phyloP scores from a whole-genome alignment of 2,329 filamentous ascomycete species.

The Phaeosphaeria sp. region DNA sequence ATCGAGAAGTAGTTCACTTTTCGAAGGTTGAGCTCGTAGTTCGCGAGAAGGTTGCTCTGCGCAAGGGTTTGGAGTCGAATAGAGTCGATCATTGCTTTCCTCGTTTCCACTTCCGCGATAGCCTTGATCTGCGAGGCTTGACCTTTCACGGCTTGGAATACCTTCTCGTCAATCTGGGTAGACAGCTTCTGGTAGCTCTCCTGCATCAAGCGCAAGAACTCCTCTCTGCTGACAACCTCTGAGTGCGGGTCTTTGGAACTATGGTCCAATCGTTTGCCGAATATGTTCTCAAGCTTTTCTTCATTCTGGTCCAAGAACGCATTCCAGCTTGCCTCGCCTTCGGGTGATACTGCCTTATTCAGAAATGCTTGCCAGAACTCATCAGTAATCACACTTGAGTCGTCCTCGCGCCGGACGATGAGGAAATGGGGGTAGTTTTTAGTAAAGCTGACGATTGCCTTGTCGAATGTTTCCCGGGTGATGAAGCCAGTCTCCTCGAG shows the following conservation, averaged over 20 bases:
- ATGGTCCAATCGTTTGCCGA: too few relatives aligned
- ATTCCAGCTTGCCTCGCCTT: constrained; percentile 55
- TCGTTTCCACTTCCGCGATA: constrained; percentile 29
- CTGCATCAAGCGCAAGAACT: constrained; percentile 54
- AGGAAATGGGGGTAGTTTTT: constrained; percentile 62
- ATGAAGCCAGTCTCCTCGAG: neutral
- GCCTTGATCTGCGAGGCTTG: constrained; percentile 25
- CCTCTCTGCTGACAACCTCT: constrained; percentile 53
- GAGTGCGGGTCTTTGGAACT: too few relatives aligned
- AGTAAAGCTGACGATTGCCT: constrained; percentile 23
- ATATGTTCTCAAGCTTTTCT: too few relatives aligned
- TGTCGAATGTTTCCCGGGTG: too few relatives aligned
- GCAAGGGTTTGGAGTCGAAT: constrained; percentile 40
- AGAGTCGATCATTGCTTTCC: constrained; percentile 40
- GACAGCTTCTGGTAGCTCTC: constrained; percentile 29
- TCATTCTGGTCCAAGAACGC: constrained; percentile 62
- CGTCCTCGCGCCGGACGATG: constrained; percentile 62
- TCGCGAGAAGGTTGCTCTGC: constrained; percentile 39
- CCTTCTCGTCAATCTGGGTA: constrained; percentile 30
- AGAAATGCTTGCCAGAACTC: constrained; percentile 72
- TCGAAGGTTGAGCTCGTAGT: constrained; percentile 40
- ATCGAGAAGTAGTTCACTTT: constrained; percentile 75
- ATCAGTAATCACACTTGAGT: constrained; percentile 62
- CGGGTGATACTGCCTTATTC: constrained; percentile 60
- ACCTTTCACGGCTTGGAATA: constrained; percentile 23